Conservation (phyloP, 768 basidiomycete genomes). For the Bullera alba region DNA sequence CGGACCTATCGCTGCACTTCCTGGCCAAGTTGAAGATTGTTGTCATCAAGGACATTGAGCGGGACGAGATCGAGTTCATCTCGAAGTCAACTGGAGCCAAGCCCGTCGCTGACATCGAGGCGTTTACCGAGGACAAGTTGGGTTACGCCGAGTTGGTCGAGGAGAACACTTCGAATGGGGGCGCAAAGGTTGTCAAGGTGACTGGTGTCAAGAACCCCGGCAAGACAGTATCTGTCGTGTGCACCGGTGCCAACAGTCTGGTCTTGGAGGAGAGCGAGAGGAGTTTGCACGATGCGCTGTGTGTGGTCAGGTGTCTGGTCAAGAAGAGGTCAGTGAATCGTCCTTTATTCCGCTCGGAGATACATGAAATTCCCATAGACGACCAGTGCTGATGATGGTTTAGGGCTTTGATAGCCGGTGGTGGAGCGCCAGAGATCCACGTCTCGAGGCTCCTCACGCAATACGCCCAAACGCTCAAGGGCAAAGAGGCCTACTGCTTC, state of each 20-base stretch:
- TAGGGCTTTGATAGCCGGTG: constrained; percentile 88
- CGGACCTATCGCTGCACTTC: constrained; percentile 94
- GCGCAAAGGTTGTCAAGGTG: constrained; percentile 85
- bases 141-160: constrained; percentile 94
- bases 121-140: constrained; percentile 95
- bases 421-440: constrained; percentile 96
- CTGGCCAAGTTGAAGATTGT: constrained; percentile 93
- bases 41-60: constrained; percentile 93
- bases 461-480: constrained; percentile 84
- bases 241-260: constrained; percentile 83
- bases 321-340: constrained; percentile 75
- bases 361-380: not conserved
- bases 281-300: constrained; percentile 96
- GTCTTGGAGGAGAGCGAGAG: constrained; percentile 96
- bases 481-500: constrained; percentile 99
- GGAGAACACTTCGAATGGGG: constrained; percentile 61
- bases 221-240: constrained; percentile 88
- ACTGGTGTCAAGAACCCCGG: constrained; percentile 92
- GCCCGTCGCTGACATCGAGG: constrained; percentile 94
- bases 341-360: too few species aligned
- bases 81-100: constrained; percentile 91
- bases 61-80: constrained; percentile 97
- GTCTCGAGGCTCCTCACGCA: constrained; percentile 85
- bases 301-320: constrained; percentile 94
- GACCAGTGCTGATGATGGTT: not conserved